Evolutionary conservation across 2,329 filamentous ascomycete species (phyloP).

Genomic region (Xylaria hypoxylon): DNA sequence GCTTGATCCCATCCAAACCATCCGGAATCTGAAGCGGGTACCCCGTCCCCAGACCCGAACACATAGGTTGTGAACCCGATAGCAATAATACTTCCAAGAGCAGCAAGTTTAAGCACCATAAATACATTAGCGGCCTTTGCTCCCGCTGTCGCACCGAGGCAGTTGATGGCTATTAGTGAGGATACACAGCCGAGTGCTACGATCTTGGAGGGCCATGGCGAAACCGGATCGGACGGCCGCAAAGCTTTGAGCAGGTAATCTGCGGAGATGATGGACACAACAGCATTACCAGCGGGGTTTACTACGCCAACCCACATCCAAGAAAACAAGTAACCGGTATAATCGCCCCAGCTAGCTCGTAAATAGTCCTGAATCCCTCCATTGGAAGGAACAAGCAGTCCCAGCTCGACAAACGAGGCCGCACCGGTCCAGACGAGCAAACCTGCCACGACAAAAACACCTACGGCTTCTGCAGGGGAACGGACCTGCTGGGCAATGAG

Average conservation of each 20-base stretch:
- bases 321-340: conserved; percentile 57
- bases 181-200: conserved; percentile 54
- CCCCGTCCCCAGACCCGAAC: conserved; percentile 53
- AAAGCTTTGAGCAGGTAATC: conserved; percentile 54
- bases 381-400: conserved; percentile 57
- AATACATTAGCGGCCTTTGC: conserved; percentile 56
- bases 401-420: conserved; percentile 60
- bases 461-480: conserved; percentile 56
- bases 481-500: conserved; percentile 57
- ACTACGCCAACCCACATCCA: conserved; percentile 59
- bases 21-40: conserved; percentile 52
- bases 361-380: conserved; percentile 57
- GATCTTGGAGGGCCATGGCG: conserved; percentile 51
- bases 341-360: conserved; percentile 56
- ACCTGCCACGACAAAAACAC: conserved; percentile 58
- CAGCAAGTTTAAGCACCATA: conserved; percentile 51
- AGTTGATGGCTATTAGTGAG: conserved; percentile 57
- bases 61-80: conserved; percentile 43
- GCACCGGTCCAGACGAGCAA: conserved; percentile 61
- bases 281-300: conserved; percentile 59
- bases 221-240: conserved; percentile 44
- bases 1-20: conserved; percentile 45
- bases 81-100: conserved; percentile 43
- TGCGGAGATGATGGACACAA: conserved; percentile 58
- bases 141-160: conserved; percentile 56